A percentile compares a stretch with the other conserved stretches of the same genome.
Conservation (phyloP, 2,329 filamentous ascomycete species). For the Claviceps capensis region DNA sequence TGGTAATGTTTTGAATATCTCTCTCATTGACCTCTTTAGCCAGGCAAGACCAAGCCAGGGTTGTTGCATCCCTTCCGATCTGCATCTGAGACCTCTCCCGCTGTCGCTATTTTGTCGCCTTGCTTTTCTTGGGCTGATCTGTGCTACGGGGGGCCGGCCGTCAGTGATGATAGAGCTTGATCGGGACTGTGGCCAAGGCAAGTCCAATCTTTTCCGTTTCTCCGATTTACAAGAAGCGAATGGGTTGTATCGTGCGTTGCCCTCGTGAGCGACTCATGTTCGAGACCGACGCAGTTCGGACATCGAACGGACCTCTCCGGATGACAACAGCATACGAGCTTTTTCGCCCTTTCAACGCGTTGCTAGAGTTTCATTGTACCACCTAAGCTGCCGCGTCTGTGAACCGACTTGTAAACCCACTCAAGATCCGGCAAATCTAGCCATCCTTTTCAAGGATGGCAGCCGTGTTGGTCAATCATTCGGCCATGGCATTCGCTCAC, state of each 20-base stretch:
- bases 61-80: background rate
- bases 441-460: background rate
- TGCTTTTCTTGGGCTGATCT: background rate
- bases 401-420: background rate
- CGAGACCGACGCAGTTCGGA: background rate
- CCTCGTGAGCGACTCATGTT: background rate
- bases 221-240: background rate
- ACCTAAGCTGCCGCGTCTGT: background rate
- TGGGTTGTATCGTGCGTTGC: background rate
- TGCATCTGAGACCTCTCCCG: conserved; percentile 1
- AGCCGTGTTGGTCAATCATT: background rate
- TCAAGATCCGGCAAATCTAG: no score
- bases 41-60: background rate
- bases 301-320: background rate
- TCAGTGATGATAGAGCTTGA: background rate
- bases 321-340: background rate
- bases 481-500: background rate
- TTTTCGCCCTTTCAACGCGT: background rate
- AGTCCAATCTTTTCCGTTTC: no score
- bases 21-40: background rate
- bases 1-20: no score
- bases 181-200: background rate
- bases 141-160: background rate
- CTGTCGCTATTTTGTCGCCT: background rate
- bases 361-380: background rate